phyloP scores from a whole-genome alignment of 2,329 filamentous ascomycete genomes.

The Neurospora crassa region DNA sequence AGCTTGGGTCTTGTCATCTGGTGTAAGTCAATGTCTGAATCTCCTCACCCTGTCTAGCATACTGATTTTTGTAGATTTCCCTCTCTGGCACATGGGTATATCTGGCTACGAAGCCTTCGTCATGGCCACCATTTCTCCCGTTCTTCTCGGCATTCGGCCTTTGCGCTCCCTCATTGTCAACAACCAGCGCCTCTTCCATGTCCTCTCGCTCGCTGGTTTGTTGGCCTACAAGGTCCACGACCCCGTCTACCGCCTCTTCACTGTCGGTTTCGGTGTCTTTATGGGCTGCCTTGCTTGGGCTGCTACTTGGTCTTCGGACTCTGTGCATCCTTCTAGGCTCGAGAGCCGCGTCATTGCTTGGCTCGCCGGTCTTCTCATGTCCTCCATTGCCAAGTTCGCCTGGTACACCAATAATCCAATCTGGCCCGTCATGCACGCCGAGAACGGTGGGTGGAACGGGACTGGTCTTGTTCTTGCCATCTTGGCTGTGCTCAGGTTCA shows the following conservation, averaged over 20 bases:
- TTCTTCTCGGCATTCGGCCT: conserved; percentile 62
- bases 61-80: conserved; percentile 56
- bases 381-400: conserved; percentile 83
- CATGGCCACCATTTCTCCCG: conserved; percentile 72
- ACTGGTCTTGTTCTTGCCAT: conserved; percentile 68
- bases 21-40: conserved; percentile 56
- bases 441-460: conserved; percentile 89
- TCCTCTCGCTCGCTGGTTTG: conserved; percentile 66
- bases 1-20: conserved; percentile 82
- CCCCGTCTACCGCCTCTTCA: conserved; percentile 68
- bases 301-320: conserved; percentile 70
- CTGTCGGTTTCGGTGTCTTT: conserved; percentile 69
- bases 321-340: conserved; percentile 61
- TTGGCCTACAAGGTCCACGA: conserved; percentile 66
- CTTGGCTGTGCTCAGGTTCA: conserved; percentile 66
- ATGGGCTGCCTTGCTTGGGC: conserved; percentile 79
- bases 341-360: conserved; percentile 77
- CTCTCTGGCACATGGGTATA: conserved; percentile 98
- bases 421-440: conserved; percentile 86
- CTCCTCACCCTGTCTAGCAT: not conserved
- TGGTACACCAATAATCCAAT: conserved; percentile 93
- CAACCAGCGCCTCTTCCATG: conserved; percentile 61
- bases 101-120: conserved; percentile 90
- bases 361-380: conserved; percentile 71
- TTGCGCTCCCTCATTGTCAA: conserved; percentile 59